Percentiles rank a stretch among this genome's conserved stretches.
These are phyloP conservation scores for Aspergillus fumigatiaffinis DNA, from an alignment of 2,329 filamentous ascomycete species.

Conservation along the genomic window DNA sequence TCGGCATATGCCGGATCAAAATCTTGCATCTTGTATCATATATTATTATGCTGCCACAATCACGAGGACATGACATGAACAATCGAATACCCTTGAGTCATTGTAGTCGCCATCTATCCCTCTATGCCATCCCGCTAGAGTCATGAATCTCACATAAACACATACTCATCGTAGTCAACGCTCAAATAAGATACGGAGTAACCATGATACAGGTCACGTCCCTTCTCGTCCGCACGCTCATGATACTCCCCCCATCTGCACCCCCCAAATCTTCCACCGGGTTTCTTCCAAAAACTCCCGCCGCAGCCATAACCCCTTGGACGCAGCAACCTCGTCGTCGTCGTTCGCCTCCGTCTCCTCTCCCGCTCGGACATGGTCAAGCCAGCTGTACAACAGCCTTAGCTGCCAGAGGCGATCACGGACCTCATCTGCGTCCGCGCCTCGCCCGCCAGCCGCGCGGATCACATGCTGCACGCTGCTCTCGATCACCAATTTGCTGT, in stretches of 20 bases:
- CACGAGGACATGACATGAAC: neutral
- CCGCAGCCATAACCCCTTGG: conserved; percentile 35
- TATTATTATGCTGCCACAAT: neutral
- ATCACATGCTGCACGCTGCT: conserved; percentile 37
- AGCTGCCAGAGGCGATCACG: conserved; percentile 60
- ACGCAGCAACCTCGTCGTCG: conserved; percentile 8
- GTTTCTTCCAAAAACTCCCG: conserved; percentile 39
- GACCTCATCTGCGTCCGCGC: conserved; percentile 42
- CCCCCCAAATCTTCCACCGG: conserved; percentile 41
- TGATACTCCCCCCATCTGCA: conserved; percentile 21
- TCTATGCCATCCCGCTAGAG: neutral
- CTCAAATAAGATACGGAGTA: neutral
- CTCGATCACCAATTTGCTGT: conserved; percentile 66
- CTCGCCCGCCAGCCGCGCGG: conserved; percentile 27
- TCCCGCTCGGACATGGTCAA: conserved; percentile 41
- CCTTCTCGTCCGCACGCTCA: neutral
- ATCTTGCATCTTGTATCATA: neutral
- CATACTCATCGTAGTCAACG: neutral
- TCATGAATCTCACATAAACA: neutral
- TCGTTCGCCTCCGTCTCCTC: conserved; percentile 28
- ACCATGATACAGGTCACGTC: neutral
- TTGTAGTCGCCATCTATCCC: neutral
- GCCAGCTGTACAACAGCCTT: conserved; percentile 62
- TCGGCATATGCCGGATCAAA: neutral
- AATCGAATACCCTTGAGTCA: too few species aligned